Evolutionary conservation across 805 yeast species (phyloP), one percentile per base, ranked within the genome.

Genomic region (Ogataea chonburiensis): DNA sequence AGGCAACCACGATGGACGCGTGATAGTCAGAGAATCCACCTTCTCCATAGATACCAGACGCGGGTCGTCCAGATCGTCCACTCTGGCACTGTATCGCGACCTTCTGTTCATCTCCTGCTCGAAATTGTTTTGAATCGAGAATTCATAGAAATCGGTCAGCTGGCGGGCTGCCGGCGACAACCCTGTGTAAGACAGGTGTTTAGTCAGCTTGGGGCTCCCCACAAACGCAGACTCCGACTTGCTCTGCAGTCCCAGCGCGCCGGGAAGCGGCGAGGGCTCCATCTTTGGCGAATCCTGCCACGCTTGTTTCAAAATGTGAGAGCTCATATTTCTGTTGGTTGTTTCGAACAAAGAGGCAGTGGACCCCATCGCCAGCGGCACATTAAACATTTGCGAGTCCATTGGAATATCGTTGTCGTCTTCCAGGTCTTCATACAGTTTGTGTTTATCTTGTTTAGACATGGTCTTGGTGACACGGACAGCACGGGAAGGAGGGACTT

Each of bases 1-100:
- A 5, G 89, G 89, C 28, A 80, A 56, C 73, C 86, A 78, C 32
- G 77, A 71, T 3, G 89, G 89, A 47, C 89, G 67, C 1, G 86
- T 72, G 28, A 75, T 77, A 34, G 81, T 71, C 23, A 81, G 58
- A 8, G 62, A 57, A 16, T 67, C 68, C 23, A 78, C 53, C 47
- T 81, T 81, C 49, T 80, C 83, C 1, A 67, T 71, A 1, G 87
- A 80, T 1, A 82, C 71, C 22, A 83, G 59, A 31, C 66, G 60
- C 42, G 77, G 58, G 54, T 81, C 86, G 36, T 81, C 88, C 42
- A 80, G 54, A 3, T 71, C 71, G 14, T 57, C 52, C 11, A 53
- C 55, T 13, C 54, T 50, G 30, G 53, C 58, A 16, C 64, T 55
- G 5, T 66, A 56, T 16, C 49, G 50, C 3, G 61, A 52, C 22